Conservation (phyloP, 2,329 filamentous ascomycete species). For the Paecilomyces variotii region DNA sequence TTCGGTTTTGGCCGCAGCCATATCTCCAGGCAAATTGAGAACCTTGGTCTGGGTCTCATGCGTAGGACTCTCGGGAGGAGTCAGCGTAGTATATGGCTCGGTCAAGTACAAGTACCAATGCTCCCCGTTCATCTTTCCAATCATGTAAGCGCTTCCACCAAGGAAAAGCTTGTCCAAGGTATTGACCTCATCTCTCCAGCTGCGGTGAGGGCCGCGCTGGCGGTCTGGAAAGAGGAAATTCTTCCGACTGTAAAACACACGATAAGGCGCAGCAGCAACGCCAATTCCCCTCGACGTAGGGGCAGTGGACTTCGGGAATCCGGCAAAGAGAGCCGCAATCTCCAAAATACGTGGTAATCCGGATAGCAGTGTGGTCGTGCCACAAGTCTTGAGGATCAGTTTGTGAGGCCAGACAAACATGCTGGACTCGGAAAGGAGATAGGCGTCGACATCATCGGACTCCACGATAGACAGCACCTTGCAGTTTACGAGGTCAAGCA, state of each 20-base stretch:
- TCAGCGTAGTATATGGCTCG: conserved; percentile 69
- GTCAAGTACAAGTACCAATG: conserved; percentile 99
- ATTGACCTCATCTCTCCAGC: conserved; percentile 94
- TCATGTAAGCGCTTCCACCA: conserved; percentile 95
- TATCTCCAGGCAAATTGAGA: conserved; percentile 44
- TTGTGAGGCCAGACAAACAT: conserved; percentile 99
- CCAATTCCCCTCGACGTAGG: conserved; percentile 58
- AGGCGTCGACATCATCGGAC: conserved; percentile 90
- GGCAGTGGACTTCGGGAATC: conserved; percentile 76
- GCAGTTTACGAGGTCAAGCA: conserved; percentile 98
- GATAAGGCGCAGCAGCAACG: conserved; percentile 78
- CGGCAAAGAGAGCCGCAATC: conserved; percentile 78
- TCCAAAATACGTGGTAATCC: conserved; percentile 86
- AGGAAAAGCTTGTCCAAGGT: conserved; percentile 87
- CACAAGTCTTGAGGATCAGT: conserved; percentile 96
- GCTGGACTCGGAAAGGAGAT: conserved; percentile 95
- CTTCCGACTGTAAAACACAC: conserved; percentile 98
- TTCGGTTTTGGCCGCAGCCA: conserved; percentile 10
- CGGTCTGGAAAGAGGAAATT: conserved; percentile 95
- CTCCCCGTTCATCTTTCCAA: conserved; percentile 99
- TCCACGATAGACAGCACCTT: conserved; percentile 92
- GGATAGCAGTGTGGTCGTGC: conserved; percentile 85
- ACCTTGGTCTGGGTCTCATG: conserved; percentile 51
- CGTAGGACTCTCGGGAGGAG: conserved; percentile 69
- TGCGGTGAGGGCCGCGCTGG: conserved; percentile 88